Evolutionary conservation across 2,329 filamentous ascomycete genomes (phyloP), one percentile per base, ranked within the genome.

Genomic region (Venturia effusa): DNA sequence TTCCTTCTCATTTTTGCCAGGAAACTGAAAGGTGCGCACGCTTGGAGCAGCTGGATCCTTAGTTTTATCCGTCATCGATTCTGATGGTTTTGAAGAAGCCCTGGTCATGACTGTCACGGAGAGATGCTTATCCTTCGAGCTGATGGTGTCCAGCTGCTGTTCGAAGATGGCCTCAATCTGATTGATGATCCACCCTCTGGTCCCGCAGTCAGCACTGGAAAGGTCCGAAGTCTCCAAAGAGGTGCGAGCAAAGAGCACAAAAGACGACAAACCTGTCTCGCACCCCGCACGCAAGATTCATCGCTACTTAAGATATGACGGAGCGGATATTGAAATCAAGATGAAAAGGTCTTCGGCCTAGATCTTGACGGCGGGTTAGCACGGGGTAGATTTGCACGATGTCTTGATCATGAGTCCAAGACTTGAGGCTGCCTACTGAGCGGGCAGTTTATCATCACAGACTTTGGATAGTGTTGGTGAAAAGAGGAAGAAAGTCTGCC

Each of bases 1-100:
- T 70, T 86, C 84, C 64, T 80, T 76, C 3, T 74, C 74, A 61
- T 75, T 81, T 64, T 74, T 80, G 17, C 83, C 84, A 15, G 84
- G 84, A 71, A 83, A 86, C 19, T 43, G 30, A 30, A 61, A 64
- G 4, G 13, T 30, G 30, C 48, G 61, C 10, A 22, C 24, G 13
- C 37, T 60, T 27, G 59, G n/a, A 19, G 34, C 34, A 41, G 24
- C 19, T 34, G 54, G 22, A 13, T 24, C 2, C 3, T n/a, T 32
- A 3, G 15, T 10, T 7, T 19, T 17, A 19, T 57, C 51, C 27
- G 15, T 34, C 8, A n/a, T 30, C 5, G 27, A 4, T n/a, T 13
- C 11, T 15, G 59, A 39, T 7, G n/a, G 2, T 5, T 17, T 3
- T 27, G n/a, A 15, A n/a, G 4, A 10, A 60, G 17, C 19, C 34